These are phyloP conservation scores for Arthroderma uncinatum DNA, from an alignment of 2,329 filamentous ascomycete species.

Conservation along the genomic window DNA sequence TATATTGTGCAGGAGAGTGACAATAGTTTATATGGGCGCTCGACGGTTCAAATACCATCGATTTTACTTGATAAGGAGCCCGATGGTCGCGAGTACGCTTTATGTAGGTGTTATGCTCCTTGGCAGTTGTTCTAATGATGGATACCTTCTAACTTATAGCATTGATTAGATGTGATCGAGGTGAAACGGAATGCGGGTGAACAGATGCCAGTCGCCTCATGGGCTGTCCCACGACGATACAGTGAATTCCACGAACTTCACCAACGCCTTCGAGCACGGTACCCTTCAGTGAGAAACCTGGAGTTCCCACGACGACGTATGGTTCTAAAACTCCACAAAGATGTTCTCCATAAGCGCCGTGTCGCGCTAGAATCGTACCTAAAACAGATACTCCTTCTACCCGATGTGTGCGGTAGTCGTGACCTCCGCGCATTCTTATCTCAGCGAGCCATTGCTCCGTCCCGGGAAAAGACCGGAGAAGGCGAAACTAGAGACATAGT, in stretches of 20 bases:
- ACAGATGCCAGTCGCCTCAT: constrained; percentile 91
- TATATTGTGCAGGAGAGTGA: constrained; percentile 97
- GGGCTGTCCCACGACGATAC: constrained; percentile 85
- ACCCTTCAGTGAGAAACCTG: constrained; percentile 75
- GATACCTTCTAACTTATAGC: not conserved
- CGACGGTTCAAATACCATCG: constrained; percentile 78
- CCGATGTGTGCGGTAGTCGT: constrained; percentile 86
- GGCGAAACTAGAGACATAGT: constrained; percentile 72
- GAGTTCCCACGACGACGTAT: constrained; percentile 87
- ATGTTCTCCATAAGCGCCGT: constrained; percentile 84
- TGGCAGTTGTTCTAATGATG: not conserved
- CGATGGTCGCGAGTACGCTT: constrained; percentile 82
- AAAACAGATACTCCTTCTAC: constrained; percentile 66
- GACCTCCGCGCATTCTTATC: constrained; percentile 89
- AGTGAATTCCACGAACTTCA: constrained; percentile 96
- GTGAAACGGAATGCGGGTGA: constrained; percentile 83
- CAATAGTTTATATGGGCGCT: constrained; percentile 88
- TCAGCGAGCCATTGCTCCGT: constrained; percentile 62
- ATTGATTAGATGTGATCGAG: constrained; percentile 64
- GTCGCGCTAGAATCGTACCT: constrained; percentile 77
- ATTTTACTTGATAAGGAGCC: constrained; percentile 87
- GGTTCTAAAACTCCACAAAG: constrained; percentile 91
- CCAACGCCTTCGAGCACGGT: constrained; percentile 71
- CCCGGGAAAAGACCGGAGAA: constrained; percentile 48
- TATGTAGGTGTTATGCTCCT: constrained; percentile 47